Base-by-base conservation (phyloP, 345 rosid genomes). In the Linum lewisii region DNA sequence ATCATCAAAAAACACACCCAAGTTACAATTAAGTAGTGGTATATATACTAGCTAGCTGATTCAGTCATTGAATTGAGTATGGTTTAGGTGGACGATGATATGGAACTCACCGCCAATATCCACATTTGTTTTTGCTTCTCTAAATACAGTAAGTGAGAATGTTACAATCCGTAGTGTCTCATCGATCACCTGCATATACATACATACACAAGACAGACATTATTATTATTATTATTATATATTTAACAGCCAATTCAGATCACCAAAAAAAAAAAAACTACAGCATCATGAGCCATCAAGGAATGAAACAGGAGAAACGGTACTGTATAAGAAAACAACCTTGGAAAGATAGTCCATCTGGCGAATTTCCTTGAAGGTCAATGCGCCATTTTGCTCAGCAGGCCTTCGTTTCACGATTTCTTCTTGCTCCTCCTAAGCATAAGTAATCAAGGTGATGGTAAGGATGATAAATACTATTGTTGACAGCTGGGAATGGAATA, bases 341-440 rank as follows among this genome's bases (percentile, higher is more conserved):
- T 85, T 79, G n/a, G 76, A 75, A 51, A 87, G 84, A 80, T 78
- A 85, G 37, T 81, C 71, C 96, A 90, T 85, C 59, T 82, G 81
- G 59, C 94, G 81, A 47, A 79, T 57, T 66, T 90, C 97, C 69
- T 78, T 81, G 0, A 90, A 81, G 0, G 77, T 81, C 78, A 87
- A 54, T 13, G 13, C 14, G 16, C 74, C 75, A 38, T 81, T 77
- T 54, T 84, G 87, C 0, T 79, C 51, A 0, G 79, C 57, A 1
- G 71, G 68, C 73, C 78, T 79, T 58, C 67, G 78, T 26, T 68
- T 74, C 1, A 74, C 0, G 6, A 90, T 78, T 69, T 63, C 73
- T 65, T 82, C 87, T 80, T 85, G 94, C 72, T 90, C 97, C 51
- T 67, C 83, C 94, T 90, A 24, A n/a, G n/a, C n/a, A n/a, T n/a